Evolutionary conservation across 1,284 basidiomycete genomes (phyloP), one percentile per base, ranked within the genome.

Genomic region (Ustilago shanxiensis): DNA sequence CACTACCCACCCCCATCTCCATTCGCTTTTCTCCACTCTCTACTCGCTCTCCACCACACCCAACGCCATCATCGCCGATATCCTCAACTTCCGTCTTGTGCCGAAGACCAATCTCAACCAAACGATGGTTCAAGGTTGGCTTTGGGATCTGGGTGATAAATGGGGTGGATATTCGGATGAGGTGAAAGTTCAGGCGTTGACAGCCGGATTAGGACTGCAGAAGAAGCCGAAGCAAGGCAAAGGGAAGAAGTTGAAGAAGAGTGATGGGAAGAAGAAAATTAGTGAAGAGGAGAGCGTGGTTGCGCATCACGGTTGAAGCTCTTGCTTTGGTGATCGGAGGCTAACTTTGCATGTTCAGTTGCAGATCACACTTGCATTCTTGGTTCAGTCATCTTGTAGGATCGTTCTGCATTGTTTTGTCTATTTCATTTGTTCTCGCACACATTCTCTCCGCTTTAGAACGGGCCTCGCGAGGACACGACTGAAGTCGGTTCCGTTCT

Each of bases 91-190:
- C 1, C 10, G 49, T 1, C 20, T 49, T 0, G 64, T 71, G 0
- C 26, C 58, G 1, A 49, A 28, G 8, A 41, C 41, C 7, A 71
- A 76, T 53, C 29, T 76, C 2, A 51, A 53, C 33, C 73, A 50
- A n/a, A 72, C 65, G 5, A 22, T 45, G n/a, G 10, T 66, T 3
- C 73, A 76, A 41, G 29, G 51, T 6, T 61, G 39, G 61, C 16
- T 59, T 14, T 76, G 73, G 73, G 22, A 57, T 0, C 5, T 76
- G 1, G 68, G 68, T 11, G 68, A 76, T 35, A 65, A 59, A n/a
- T 1, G 64, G 8, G 65, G 28, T 0, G 73, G 73, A 1, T 76
- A 59, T 18, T 13, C 26, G 18, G 58, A 76, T 2, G 55, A 58
- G 10, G 54, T 64, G 20, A 76, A 69, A 63, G 29, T 50, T 1